phyloP scores from a whole-genome alignment of 352 stramenopile genomes.

The Phytopythium sindhum region DNA sequence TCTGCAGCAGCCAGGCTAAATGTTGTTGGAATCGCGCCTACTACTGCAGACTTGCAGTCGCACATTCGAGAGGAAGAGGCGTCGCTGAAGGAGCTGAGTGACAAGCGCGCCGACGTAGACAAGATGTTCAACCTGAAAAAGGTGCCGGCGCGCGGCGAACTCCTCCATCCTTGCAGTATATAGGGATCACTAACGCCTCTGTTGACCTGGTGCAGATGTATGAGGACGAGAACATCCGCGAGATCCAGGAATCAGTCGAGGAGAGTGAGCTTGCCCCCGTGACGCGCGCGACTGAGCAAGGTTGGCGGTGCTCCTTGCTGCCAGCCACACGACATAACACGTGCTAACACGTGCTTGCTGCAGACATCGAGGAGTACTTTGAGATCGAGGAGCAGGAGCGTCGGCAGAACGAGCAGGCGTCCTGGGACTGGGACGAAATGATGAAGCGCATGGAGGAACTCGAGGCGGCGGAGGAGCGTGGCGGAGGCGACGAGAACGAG shows the following conservation, averaged over 20 bases:
- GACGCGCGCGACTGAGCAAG: conserved; percentile 54
- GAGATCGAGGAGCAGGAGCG: conserved; percentile 82
- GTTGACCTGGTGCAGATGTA: conserved; percentile 40
- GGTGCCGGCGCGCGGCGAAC: conserved; percentile 10
- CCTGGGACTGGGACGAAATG: conserved; percentile 82
- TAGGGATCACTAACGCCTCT: not conserved
- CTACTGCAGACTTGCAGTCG: conserved; percentile 31
- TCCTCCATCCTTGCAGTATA: not conserved
- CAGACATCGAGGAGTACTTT: conserved; percentile 81
- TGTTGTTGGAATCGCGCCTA: not conserved
- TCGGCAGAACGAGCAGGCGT: conserved; percentile 48
- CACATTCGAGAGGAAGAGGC: conserved; percentile 59
- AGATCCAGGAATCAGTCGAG: conserved; percentile 82
- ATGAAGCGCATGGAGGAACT: conserved; percentile 86
- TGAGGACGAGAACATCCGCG: conserved; percentile 79
- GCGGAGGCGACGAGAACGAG: conserved; percentile 23
- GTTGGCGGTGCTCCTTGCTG: conserved; percentile 11
- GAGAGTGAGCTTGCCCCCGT: conserved; percentile 54
- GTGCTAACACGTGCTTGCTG: not conserved
- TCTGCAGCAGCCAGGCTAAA: not conserved
- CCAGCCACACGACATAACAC: not conserved
- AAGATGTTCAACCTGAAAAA: conserved; percentile 73
- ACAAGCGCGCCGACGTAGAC: conserved; percentile 68
- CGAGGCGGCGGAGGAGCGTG: conserved; percentile 54
- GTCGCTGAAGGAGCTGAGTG: conserved; percentile 33